phyloP scores from a whole-genome alignment of 306 rosid genomes.

The Begonia masoniana region DNA sequence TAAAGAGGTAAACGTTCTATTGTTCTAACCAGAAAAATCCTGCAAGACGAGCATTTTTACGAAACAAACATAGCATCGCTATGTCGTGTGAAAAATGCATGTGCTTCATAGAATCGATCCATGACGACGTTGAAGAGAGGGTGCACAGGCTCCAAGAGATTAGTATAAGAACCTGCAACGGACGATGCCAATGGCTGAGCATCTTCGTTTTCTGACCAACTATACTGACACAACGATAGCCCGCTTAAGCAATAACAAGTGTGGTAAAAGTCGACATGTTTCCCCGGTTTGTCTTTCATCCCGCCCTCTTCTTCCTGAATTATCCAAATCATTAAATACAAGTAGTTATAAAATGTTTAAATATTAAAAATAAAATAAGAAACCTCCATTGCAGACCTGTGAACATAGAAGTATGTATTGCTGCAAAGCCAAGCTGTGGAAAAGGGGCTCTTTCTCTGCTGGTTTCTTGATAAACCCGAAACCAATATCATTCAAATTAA shows the following conservation, averaged over 20 bases:
- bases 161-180: slow-evolving; percentile 58
- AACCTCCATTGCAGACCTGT: slow-evolving; percentile 39
- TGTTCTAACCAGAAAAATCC: too few relatives aligned
- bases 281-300: slow-evolving; percentile 80
- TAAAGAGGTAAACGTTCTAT: too few relatives aligned
- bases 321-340: not conserved
- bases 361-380: not conserved
- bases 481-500: slow-evolving; percentile 45
- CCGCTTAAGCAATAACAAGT: slow-evolving; percentile 93
- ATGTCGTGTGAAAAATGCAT: slow-evolving; percentile 29
- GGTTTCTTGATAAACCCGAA: slow-evolving; percentile 36
- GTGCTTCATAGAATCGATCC: slow-evolving; percentile 53
- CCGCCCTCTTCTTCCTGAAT: slow-evolving; percentile 74
- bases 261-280: slow-evolving; percentile 62
- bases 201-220: slow-evolving; percentile 37
- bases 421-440: slow-evolving; percentile 66
- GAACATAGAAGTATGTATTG: slow-evolving; percentile 77
- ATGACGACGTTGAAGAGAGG: slow-evolving; percentile 66
- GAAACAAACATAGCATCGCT: too few relatives aligned
- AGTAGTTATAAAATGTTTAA: not conserved
- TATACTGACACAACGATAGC: slow-evolving; percentile 68
- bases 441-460: slow-evolving; percentile 40
- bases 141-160: slow-evolving; percentile 69
- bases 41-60: too few relatives aligned
- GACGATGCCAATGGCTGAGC: slow-evolving; percentile 38